These are phyloP conservation scores for Fusarium oligoseptatum DNA, from an alignment of 2,329 filamentous ascomycete genomes.

Conservation along the genomic window DNA sequence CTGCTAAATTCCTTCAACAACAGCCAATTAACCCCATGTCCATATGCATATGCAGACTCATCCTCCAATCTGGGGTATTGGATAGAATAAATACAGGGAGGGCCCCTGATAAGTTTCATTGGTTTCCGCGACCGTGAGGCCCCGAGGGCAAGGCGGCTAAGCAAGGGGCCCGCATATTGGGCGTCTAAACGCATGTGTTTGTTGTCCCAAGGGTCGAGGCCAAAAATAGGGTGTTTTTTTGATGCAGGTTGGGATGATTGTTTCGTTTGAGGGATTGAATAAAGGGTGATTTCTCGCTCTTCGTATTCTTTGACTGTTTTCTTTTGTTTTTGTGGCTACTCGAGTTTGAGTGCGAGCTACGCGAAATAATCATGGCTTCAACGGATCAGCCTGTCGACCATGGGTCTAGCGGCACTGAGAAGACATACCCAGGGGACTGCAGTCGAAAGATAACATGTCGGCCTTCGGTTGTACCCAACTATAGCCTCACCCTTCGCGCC, in stretches of 20 bases:
- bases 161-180: not conserved
- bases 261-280: not conserved
- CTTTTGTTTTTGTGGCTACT: not conserved
- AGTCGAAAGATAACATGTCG: not conserved
- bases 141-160: not conserved
- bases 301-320: not conserved
- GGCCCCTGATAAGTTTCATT: not conserved
- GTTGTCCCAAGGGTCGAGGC: not conserved
- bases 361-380: not conserved
- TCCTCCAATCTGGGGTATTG: constrained; percentile 1
- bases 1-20: not conserved
- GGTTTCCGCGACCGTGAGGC: not conserved
- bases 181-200: not conserved
- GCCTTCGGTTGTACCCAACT: not conserved
- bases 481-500: not conserved
- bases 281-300: not conserved
- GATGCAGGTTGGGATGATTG: not conserved
- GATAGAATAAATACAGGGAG: not conserved
- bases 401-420: not conserved
- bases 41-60: not conserved
- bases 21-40: not conserved
- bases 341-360: not conserved
- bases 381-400: not conserved
- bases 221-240: not conserved
- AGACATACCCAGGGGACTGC: not conserved